phyloP scores from a whole-genome alignment of 179 eudicot genomes.

The Heliamphora pulchella region DNA sequence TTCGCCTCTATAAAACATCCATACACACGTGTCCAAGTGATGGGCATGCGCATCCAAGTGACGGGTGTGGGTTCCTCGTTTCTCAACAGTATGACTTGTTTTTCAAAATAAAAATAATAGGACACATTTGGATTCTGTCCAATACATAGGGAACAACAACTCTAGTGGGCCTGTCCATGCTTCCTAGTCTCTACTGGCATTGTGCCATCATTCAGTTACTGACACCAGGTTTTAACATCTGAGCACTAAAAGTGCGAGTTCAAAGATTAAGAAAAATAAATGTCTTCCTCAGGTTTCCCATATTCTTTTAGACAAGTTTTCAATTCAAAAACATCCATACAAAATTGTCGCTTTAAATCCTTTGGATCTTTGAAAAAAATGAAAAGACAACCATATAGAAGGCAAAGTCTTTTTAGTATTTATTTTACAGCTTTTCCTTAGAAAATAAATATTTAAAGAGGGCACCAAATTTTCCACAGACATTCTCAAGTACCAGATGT shows the following conservation, averaged over 20 bases:
- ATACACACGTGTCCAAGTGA: no score
- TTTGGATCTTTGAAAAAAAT: not conserved
- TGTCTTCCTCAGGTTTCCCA: not conserved
- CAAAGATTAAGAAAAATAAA: not conserved
- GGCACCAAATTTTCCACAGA: not conserved
- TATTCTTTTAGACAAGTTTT: not conserved
- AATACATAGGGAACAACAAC: not conserved
- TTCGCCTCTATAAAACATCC: no score
- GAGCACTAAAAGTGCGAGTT: not conserved
- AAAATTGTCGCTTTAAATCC: not conserved
- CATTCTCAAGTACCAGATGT: not conserved
- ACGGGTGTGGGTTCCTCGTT: no score
- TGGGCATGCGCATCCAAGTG: no score
- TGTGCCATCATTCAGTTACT: not conserved
- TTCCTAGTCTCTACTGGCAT: not conserved
- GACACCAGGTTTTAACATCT: not conserved
- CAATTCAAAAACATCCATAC: not conserved
- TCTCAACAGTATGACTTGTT: no score
- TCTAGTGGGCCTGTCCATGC: not conserved
- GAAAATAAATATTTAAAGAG: not conserved
- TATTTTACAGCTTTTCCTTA: not conserved
- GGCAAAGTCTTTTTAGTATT: not conserved
- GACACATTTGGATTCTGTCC: slow-evolving; percentile 1
- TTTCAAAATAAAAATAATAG: not conserved
- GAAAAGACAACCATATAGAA: not conserved